Evolutionary conservation across 331 rosid species (phyloP), one percentile per base, ranked within the genome.

Genomic region (Quercus lobata): DNA sequence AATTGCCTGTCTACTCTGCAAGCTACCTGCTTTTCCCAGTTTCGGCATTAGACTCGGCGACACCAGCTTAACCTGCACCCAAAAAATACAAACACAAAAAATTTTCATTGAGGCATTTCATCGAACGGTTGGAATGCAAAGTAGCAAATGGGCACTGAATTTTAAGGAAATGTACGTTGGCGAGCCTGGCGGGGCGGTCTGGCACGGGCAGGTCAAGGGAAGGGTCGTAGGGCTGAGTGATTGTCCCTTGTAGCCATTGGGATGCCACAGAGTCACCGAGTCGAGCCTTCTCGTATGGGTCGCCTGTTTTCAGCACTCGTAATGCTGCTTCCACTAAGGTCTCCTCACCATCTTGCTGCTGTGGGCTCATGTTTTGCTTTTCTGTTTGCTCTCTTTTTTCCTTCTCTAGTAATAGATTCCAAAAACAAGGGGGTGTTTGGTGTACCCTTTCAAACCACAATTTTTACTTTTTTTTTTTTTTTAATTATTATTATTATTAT

Each of bases 11-110:
- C 98, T 83, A 75, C 98, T 92, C 86, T 87, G 92, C 86, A 94
- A 91, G 94, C 94, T 92, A 6, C 98, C 98, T 1, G 90, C 97
- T 86, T 84, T 90, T 18, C 98, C 98, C 24, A 94, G 88, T 89
- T 94, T 92, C 69, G 97, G 98, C 97, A 94, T 92, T 72, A 88
- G 84, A 55, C 94, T 53, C 4, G 97, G 94, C n/a, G 90, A 52
- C 76, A 94, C 94, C 88, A 92, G 74, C 82, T 86, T 89, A 52
- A 94, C 92, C 98, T 88, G 86, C 65, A 62, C 11, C 3, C 54
- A 46, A 12, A 49, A 11, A 49, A 12, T 2, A 49, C 54, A 49
- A 49, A 49, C 54, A 3, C 46, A 49, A 49, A 57, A 49, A 57
- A 7, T 5, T 21, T 18, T 24, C 69, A 44, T 5, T 30, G 14